Conservation (phyloP, 495 filamentous ascomycete genomes). For the Talaromyces thailandensis region DNA sequence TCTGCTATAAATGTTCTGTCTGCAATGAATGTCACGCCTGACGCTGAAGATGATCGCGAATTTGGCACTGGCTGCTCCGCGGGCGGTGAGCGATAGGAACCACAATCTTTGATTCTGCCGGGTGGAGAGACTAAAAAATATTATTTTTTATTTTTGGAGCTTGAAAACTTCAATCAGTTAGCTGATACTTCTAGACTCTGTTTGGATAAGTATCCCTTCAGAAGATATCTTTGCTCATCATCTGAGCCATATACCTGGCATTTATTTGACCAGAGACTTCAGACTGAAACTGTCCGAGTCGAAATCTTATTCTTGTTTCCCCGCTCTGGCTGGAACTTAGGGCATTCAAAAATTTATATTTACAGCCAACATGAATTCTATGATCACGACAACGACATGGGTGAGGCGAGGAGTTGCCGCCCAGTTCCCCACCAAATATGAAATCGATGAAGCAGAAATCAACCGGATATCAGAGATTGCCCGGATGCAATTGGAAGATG, state of each 20-base stretch:
- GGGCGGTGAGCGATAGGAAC: constrained; percentile 1
- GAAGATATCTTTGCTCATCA: too few relatives aligned
- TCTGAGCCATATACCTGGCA: too few relatives aligned
- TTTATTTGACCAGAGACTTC: background rate
- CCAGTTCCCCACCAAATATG: constrained; percentile 80
- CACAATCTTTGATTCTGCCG: background rate
- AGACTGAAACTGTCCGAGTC: background rate
- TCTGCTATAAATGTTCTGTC: background rate
- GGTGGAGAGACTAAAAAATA: constrained; percentile 1
- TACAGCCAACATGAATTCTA: constrained; percentile 47
- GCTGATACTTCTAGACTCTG: too few relatives aligned
- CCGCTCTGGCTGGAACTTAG: constrained; percentile 1
- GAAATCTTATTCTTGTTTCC: constrained; percentile 5
- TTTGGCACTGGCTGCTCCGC: background rate
- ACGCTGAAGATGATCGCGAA: background rate
- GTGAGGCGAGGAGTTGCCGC: constrained; percentile 91
- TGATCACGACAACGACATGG: constrained; percentile 94
- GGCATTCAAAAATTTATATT: background rate
- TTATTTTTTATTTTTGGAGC: constrained; percentile 6
- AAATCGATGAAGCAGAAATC: constrained; percentile 89
- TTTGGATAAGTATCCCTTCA: too few relatives aligned
- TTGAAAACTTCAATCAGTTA: background rate
- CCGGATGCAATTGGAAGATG: constrained; percentile 85
- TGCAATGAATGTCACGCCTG: background rate
- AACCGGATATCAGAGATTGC: constrained; percentile 83